phyloP scores from a whole-genome alignment of 1,139 yeast genomes.

The Ashbya aceris region DNA sequence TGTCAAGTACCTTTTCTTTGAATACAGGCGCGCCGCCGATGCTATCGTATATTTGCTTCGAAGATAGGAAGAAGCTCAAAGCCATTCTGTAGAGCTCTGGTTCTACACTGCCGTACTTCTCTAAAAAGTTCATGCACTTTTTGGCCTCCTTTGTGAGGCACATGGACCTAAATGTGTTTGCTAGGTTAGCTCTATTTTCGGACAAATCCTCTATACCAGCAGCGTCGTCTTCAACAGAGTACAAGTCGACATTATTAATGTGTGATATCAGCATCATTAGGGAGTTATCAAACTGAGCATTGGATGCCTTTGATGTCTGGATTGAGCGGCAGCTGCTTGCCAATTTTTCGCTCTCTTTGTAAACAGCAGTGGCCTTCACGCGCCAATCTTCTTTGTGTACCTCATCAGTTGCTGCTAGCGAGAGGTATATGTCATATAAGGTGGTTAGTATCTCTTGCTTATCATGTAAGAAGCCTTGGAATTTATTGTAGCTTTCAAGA shows the following conservation, averaged over 20 bases:
- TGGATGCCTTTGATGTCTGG: constrained; percentile 5
- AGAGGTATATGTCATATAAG: constrained; percentile 70
- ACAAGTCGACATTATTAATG: constrained; percentile 41
- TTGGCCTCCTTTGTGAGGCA: constrained; percentile 49
- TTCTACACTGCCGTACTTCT: constrained; percentile 50
- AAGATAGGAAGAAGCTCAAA: constrained; percentile 55
- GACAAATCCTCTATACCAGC: constrained; percentile 6
- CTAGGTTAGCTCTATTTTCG: constrained; percentile 32
- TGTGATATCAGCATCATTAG: constrained; percentile 59
- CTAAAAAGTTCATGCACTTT: constrained; percentile 48
- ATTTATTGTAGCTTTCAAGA: constrained; percentile 64
- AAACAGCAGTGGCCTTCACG: constrained; percentile 48
- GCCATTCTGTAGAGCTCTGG: constrained; percentile 62
- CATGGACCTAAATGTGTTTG: constrained; percentile 58
- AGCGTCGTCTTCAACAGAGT: constrained; percentile 29
- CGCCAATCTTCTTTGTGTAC: constrained; percentile 45
- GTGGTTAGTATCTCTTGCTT: constrained; percentile 67
- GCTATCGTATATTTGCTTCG: constrained; percentile 41
- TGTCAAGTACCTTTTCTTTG: constrained; percentile 38
- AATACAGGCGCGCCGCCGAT: constrained; percentile 47
- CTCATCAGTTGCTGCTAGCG: constrained; percentile 40
- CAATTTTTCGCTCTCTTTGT: constrained; percentile 34
- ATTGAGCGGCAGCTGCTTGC: constrained; percentile 3
- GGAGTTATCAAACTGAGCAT: constrained; percentile 41
- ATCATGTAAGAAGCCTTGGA: constrained; percentile 62